These are phyloP conservation scores for Cucumis melo DNA, from an alignment of 306 rosid genomes.

Conservation along the genomic window DNA sequence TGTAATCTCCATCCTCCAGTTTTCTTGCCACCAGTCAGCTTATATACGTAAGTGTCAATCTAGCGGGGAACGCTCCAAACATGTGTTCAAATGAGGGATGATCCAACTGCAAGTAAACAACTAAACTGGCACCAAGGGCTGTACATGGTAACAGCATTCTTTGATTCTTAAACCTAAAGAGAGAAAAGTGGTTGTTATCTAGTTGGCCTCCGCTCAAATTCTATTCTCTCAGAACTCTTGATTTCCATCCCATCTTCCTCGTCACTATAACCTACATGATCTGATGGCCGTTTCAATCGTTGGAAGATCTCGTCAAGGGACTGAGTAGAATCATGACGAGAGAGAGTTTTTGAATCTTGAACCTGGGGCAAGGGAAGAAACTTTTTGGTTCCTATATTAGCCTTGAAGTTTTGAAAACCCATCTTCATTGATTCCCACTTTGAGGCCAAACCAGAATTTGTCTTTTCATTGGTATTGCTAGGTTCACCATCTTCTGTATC, in stretches of 20 bases:
- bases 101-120: neutral
- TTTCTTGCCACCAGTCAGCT: neutral
- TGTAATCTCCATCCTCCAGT: neutral
- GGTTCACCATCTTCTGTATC: constrained; percentile 24
- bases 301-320: constrained; percentile 94
- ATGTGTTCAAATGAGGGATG: neutral
- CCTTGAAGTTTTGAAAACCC: constrained; percentile 67
- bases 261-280: constrained; percentile 20
- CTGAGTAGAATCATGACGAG: constrained; percentile 55
- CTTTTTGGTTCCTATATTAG: constrained; percentile 49
- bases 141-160: constrained; percentile 25
- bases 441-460: constrained; percentile 43
- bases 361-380: constrained; percentile 48
- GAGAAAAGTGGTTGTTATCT: constrained; percentile 25
- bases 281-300: constrained; percentile 68
- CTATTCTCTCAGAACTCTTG: constrained; percentile 19
- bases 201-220: constrained; percentile 17
- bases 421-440: constrained; percentile 71
- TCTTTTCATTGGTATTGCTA: constrained; percentile 19
- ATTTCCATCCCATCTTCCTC: constrained; percentile 25
- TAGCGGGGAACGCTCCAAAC: neutral
- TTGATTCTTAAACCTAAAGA: constrained; percentile 13
- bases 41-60: neutral
- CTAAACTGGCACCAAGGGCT: constrained; percentile 11
- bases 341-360: constrained; percentile 27